These are phyloP conservation scores for Fusarium sp. DNA, from an alignment of 2,329 filamentous ascomycete species.

Conservation along the genomic window DNA sequence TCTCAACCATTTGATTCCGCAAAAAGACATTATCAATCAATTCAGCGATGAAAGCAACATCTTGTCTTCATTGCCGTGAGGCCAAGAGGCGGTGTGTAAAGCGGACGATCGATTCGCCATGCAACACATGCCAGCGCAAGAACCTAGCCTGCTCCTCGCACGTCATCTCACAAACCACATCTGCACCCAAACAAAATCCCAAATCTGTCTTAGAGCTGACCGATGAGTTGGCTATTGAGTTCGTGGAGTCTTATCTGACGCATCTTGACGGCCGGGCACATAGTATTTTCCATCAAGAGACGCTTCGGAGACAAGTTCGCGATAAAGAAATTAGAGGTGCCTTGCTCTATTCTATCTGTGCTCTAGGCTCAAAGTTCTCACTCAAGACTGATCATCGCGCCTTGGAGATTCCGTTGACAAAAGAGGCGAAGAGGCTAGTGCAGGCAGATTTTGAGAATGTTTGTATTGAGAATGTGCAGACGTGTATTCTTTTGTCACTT, in stretches of 20 bases:
- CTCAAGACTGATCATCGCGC: background rate
- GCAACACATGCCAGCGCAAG: background rate
- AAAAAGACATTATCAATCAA: background rate
- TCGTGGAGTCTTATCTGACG: background rate
- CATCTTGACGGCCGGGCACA: background rate
- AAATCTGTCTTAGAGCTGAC: background rate
- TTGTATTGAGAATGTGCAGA: background rate
- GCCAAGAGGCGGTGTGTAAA: background rate
- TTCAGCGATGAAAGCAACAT: background rate
- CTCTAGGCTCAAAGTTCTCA: background rate
- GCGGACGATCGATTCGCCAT: background rate
- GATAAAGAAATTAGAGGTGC: background rate
- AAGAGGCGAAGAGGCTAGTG: background rate
- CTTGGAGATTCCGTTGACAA: background rate
- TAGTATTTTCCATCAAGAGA: background rate
- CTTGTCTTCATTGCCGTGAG: background rate
- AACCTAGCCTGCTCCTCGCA: background rate
- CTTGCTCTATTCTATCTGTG: background rate
- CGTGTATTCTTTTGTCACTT: background rate
- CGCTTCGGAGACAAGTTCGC: background rate
- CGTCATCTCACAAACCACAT: background rate
- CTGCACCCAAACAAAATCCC: background rate
- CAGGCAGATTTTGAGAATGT: constrained; percentile 8
- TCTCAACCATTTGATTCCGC: background rate
- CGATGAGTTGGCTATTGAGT: background rate